Base-by-base conservation (phyloP, 305 asterid genomes). In the Nicotiana rustica region DNA sequence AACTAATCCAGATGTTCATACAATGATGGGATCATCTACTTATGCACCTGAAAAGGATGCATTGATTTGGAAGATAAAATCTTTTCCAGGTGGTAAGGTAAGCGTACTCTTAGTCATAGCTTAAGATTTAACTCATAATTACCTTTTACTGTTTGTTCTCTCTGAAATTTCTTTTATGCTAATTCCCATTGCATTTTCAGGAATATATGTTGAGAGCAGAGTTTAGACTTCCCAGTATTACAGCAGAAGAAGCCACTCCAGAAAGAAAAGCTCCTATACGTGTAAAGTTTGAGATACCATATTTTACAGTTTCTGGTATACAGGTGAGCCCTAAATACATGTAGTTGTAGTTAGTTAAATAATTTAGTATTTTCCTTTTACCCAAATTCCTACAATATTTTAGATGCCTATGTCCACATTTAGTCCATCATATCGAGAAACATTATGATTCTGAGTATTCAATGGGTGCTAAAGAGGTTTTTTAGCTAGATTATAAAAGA, bases 81-180 rank as follows among this genome's bases (percentile, higher is more conserved):
- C 97, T 82, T 93, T 95, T 86, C 97, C 98, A n/a, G 98, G 98
- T 87, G 94, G 92, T 73, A 95, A 95, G 97, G 98, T 93, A 85
- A 64, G 86, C 47, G 25, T 82, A 49, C 9, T 5, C 82, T 59
- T 80, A 44, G 6, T 14, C 67, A 21, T 41, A 19, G 35, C 78
- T 70, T 31, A 18, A 44, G 18, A 15, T 38, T 38, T 10, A 41
- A 19, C 78, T 70, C 78, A 55, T 55, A 3, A 5, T 70, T 70
- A 70, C 31, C 31, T 52, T 55, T 38, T 36, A 41, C 35, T 13
- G 62, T 83, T 76, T 7, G 57, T 69, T n/a, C 12, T 60, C 47
- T 5, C 29, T 77, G 49, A 73, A 52, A 67, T 82, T 19, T 71
- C 49, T 19, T 80, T 61, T 83, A 15, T 76, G 67, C 59, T 29